Evolutionary conservation across 2,329 filamentous ascomycete genomes (phyloP), one percentile per base, ranked within the genome.

Genomic region (Diaporthe australafricana): DNA sequence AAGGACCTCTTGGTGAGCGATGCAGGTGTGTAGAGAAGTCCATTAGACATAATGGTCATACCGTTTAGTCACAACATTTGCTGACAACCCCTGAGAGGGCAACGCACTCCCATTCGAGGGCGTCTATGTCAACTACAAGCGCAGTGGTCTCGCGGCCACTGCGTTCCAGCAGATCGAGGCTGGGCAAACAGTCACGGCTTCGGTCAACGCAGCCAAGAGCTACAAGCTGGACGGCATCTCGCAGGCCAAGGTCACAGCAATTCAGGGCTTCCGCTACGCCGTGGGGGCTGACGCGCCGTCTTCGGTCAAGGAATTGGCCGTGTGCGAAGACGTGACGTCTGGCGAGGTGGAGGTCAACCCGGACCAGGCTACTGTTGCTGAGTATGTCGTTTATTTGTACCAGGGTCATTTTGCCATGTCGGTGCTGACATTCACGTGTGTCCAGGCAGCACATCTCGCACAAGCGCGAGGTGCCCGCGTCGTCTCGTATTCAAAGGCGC

Each of bases 41-140:
- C 9, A 16, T 7, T 35, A 9, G 7, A 27, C 14, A 22, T 30
- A 35, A 35, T 8, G 16, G 25, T 25, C 12, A 6, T 9, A 7
- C 12, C 3, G 11, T 14, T n/a, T 35, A 32, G 22, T 16, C 35
- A n/a, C 16, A n/a, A 62, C 17, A 22, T 1, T 12, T 16, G 12
- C 52, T 69, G 32, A 69, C 52, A 11, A 14, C 7, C 17, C 16
- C 27, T 40, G n/a, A 74, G 73, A 57, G n/a, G 70, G 73, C 62
- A 72, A 72, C 20, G 47, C 57, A 5, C 66, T 74, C 35, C 70
- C 70, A 6, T 74, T 74, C 67, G 70, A 57, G 53, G 73, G 73
- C 9, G 40, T 68, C 38, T 72, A 70, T 50, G 67, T 74, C 70
- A 74, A 74, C 62, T 74, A 74, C 50, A 74, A 72, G 70, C 60